Evolutionary conservation across 352 stramenopile genomes (phyloP).

Genomic region (Globisporangium lucens): DNA sequence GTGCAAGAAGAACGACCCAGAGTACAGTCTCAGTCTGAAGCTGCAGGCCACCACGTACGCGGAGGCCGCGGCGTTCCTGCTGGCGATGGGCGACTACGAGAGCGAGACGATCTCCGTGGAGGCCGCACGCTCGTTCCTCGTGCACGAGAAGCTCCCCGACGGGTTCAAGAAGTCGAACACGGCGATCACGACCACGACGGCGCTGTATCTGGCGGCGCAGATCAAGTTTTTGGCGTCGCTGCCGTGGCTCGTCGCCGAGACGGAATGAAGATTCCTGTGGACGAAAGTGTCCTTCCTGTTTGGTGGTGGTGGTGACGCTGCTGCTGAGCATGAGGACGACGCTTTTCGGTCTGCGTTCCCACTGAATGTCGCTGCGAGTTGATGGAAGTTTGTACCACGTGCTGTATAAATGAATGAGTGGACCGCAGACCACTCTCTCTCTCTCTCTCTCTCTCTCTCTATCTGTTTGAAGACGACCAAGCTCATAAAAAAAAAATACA

Average conservation of each 20-base stretch:
- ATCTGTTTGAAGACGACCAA: background rate
- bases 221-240: conserved; percentile 36
- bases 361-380: conserved; percentile 1
- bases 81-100: conserved; percentile 43
- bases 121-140: conserved; percentile 41
- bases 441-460: background rate
- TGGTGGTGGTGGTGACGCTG: background rate
- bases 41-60: conserved; percentile 34
- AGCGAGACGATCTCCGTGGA: conserved; percentile 36
- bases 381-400: background rate
- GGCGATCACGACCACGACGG: conserved; percentile 28
- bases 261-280: conserved; percentile 7
- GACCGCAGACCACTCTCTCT: background rate
- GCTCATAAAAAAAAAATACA: background rate
- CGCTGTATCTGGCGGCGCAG: conserved; percentile 36
- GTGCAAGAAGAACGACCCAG: conserved; percentile 35
- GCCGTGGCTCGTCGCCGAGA: conserved; percentile 2
- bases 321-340: background rate
- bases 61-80: conserved; percentile 44
- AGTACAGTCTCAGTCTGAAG: conserved; percentile 43
- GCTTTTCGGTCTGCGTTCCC: conserved; percentile 8
- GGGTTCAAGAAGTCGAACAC: conserved; percentile 34
- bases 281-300: conserved; percentile 5
- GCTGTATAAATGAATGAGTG: background rate
- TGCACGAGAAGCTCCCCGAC: conserved; percentile 45